Percentiles rank a stretch among this genome's conserved stretches.
phyloP scores from a whole-genome alignment of 805 yeast species.

The Candida gorgasii region DNA sequence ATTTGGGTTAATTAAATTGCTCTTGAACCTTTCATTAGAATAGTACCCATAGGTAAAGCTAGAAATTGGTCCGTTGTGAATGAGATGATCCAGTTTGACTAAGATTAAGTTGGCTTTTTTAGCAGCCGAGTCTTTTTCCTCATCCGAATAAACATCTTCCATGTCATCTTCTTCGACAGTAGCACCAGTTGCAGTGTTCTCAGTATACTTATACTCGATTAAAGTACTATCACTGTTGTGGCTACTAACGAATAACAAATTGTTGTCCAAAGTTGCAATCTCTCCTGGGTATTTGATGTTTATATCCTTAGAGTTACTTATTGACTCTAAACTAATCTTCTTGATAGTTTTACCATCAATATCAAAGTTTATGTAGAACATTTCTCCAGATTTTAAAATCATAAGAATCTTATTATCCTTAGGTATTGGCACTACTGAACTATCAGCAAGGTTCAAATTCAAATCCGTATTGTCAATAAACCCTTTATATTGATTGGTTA shows the following conservation, averaged over 20 bases:
- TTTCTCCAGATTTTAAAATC: slow-evolving; percentile 33
- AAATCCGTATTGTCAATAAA: slow-evolving; percentile 50
- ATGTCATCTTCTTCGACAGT: slow-evolving; percentile 38
- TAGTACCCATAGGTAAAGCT: slow-evolving; percentile 65
- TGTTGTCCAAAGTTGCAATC: slow-evolving; percentile 41
- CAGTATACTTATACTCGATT: slow-evolving; percentile 39
- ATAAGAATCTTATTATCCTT: slow-evolving; percentile 36
- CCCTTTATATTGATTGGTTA: slow-evolving; percentile 35
- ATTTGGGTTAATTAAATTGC: slow-evolving; percentile 71
- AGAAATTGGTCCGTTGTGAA: slow-evolving; percentile 73
- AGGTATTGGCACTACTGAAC: slow-evolving; percentile 38
- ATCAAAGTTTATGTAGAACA: slow-evolving; percentile 36
- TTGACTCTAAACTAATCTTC: slow-evolving; percentile 30
- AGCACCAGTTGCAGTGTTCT: slow-evolving; percentile 9
- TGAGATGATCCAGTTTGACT: slow-evolving; percentile 51
- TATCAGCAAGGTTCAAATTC: slow-evolving; percentile 56
- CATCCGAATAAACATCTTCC: slow-evolving; percentile 28
- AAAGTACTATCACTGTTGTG: slow-evolving; percentile 60
- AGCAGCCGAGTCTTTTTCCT: slow-evolving; percentile 7
- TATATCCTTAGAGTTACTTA: slow-evolving; percentile 35
- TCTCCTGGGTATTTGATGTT: slow-evolving; percentile 40
- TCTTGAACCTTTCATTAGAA: slow-evolving; percentile 52
- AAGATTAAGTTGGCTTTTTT: slow-evolving; percentile 30
- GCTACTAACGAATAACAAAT: slow-evolving; percentile 59
- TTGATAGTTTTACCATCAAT: slow-evolving; percentile 46